Conservation (phyloP, 2,329 filamentous ascomycete species). For the Fonsecaea multimorphosa region DNA sequence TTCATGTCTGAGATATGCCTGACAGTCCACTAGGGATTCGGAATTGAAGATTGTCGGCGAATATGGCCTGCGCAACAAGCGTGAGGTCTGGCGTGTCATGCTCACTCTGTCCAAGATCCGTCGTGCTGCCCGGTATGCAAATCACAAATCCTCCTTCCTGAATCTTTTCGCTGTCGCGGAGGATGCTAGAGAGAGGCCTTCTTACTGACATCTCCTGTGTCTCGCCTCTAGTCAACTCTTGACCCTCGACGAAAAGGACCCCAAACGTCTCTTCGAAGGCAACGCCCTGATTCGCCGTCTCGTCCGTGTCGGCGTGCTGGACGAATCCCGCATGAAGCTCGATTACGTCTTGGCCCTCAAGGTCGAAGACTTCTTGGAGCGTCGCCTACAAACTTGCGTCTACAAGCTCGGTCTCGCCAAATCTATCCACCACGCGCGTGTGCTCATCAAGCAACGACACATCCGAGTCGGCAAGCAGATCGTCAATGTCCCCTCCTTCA, state of each 20-base stretch:
- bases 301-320: slow-evolving; percentile 98
- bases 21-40: slow-evolving; percentile 81
- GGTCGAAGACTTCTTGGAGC: slow-evolving; percentile 99
- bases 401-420: slow-evolving; percentile 99
- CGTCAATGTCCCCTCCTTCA: slow-evolving; percentile 99
- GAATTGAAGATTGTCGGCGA: slow-evolving; percentile 99
- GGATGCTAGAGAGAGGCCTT: neutral
- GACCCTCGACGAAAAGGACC: slow-evolving; percentile 99
- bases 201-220: slow-evolving; percentile 37
- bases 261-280: slow-evolving; percentile 99
- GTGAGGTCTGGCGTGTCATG: slow-evolving; percentile 99
- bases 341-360: slow-evolving; percentile 99
- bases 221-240: slow-evolving; percentile 81
- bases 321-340: slow-evolving; percentile 99
- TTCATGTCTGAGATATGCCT: slow-evolving; percentile 85
- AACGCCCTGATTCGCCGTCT: slow-evolving; percentile 99
- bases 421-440: slow-evolving; percentile 99
- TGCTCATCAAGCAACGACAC: slow-evolving; percentile 99
- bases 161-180: neutral
- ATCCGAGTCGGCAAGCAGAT: slow-evolving; percentile 99
- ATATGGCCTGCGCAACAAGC: slow-evolving; percentile 99
- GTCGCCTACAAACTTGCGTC: slow-evolving; percentile 98
- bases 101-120: slow-evolving; percentile 99
- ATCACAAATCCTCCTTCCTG: neutral
- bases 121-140: slow-evolving; percentile 97